Conservation (phyloP, 2,329 filamentous ascomycete genomes). For the Cladophialophora immunda region DNA sequence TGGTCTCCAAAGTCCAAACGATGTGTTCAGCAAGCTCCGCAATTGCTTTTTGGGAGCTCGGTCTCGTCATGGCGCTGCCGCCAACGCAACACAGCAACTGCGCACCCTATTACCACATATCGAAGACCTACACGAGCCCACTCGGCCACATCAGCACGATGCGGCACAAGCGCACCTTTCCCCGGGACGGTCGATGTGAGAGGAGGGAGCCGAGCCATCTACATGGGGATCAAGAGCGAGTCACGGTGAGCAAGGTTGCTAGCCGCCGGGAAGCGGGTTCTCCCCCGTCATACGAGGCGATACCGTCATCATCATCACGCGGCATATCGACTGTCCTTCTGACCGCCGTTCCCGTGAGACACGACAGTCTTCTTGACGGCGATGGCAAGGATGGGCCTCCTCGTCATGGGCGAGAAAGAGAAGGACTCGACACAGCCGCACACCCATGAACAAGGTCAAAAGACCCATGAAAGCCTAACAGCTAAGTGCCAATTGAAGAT, state of each 20-base stretch:
- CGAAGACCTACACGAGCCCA: background rate
- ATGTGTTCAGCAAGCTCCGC: background rate
- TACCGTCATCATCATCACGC: background rate
- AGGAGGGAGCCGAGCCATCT: background rate
- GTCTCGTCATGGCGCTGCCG: background rate
- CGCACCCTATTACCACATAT: background rate
- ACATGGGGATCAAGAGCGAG: background rate
- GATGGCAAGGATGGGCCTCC: background rate
- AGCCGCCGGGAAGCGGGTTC: background rate
- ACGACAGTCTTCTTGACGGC: background rate
- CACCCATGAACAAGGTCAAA: conserved; percentile 14
- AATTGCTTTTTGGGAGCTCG: background rate
- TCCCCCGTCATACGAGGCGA: background rate
- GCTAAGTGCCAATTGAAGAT: conserved; percentile 15
- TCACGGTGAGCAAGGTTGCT: background rate
- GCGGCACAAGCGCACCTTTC: background rate
- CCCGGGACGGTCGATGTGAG: background rate
- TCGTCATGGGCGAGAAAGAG: background rate
- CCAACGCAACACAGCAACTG: background rate
- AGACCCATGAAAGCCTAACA: conserved; percentile 4
- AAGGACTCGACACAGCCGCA: background rate
- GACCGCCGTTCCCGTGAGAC: background rate
- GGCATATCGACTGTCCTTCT: background rate
- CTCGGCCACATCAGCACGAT: background rate
- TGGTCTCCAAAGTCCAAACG: background rate